phyloP scores from a whole-genome alignment of 2,329 filamentous ascomycete species.

The Colletotrichum sublineola region DNA sequence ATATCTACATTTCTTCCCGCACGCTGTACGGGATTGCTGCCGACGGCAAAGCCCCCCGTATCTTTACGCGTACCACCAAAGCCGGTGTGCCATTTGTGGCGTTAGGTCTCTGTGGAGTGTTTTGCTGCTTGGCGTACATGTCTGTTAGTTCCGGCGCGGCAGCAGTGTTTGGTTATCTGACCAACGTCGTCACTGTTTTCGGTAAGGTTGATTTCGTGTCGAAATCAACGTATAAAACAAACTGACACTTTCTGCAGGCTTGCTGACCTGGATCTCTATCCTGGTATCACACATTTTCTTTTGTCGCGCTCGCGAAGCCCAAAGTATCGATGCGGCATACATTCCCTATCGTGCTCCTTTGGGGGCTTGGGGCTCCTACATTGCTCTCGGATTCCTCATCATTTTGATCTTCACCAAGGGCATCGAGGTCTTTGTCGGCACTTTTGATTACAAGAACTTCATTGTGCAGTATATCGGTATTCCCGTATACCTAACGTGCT shows the following conservation, averaged over 20 bases:
- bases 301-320: constrained; percentile 52
- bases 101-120: constrained; percentile 52
- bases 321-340: constrained; percentile 50
- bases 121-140: constrained; percentile 56
- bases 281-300: constrained; percentile 57
- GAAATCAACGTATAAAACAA: too few species aligned
- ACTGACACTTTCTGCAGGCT: neutral
- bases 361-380: constrained; percentile 8
- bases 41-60: constrained; percentile 55
- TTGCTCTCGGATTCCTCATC: constrained; percentile 18
- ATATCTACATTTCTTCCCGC: constrained; percentile 56
- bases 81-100: constrained; percentile 57
- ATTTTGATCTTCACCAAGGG: constrained; percentile 27
- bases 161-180: constrained; percentile 56
- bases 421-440: constrained; percentile 28
- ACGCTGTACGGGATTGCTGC: constrained; percentile 56
- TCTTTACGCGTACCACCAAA: constrained; percentile 52
- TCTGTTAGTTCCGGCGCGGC: constrained; percentile 53
- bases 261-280: constrained; percentile 53
- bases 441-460: constrained; percentile 31
- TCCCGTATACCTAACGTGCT: constrained; percentile 21
- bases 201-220: neutral
- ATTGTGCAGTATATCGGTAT: constrained; percentile 36
- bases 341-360: constrained; percentile 57
- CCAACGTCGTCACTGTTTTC: constrained; percentile 43